These are phyloP conservation scores for Russula sp. DNA, from an alignment of 768 basidiomycete genomes.

Conservation along the genomic window DNA sequence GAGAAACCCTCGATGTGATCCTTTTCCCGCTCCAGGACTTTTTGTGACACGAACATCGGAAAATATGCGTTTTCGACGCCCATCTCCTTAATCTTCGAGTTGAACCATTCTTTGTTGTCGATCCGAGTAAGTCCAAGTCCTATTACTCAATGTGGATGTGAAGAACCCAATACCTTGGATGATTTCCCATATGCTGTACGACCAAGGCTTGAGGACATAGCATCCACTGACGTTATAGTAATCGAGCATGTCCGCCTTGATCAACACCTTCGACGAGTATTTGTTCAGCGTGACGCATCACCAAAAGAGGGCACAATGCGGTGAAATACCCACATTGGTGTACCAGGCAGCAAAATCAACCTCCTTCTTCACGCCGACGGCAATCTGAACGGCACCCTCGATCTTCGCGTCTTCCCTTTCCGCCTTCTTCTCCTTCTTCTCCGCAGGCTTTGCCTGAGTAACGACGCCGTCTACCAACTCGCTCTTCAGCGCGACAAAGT, in stretches of 20 bases:
- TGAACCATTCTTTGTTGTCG: constrained; percentile 78
- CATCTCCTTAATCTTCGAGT: constrained; percentile 85
- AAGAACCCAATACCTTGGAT: constrained; percentile 70
- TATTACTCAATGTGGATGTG: background rate
- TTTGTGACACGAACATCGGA: constrained; percentile 95
- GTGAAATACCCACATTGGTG: constrained; percentile 62
- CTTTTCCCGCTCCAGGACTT: constrained; percentile 94
- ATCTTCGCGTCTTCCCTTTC: constrained; percentile 77
- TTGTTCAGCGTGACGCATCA: constrained; percentile 17
- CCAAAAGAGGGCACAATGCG: background rate
- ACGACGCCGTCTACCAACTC: constrained; percentile 41
- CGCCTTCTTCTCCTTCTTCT: constrained; percentile 36
- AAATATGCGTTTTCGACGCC: constrained; percentile 98
- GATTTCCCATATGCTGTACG: constrained; percentile 94
- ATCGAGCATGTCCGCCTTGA: constrained; percentile 98
- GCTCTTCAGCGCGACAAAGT: constrained; percentile 61
- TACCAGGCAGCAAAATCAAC: constrained; percentile 95
- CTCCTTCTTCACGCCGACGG: constrained; percentile 94
- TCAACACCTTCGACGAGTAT: constrained; percentile 63
- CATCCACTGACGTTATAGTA: constrained; percentile 99
- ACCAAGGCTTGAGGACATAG: constrained; percentile 98
- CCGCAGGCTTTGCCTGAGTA: constrained; percentile 39
- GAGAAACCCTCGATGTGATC: constrained; percentile 99
- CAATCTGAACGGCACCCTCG: constrained; percentile 86
- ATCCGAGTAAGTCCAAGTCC: background rate